A percentile compares a stretch with the other conserved stretches of the same genome.
Conservation (phyloP, 2,329 filamentous ascomycete genomes). For the Ascomycota sp. region DNA sequence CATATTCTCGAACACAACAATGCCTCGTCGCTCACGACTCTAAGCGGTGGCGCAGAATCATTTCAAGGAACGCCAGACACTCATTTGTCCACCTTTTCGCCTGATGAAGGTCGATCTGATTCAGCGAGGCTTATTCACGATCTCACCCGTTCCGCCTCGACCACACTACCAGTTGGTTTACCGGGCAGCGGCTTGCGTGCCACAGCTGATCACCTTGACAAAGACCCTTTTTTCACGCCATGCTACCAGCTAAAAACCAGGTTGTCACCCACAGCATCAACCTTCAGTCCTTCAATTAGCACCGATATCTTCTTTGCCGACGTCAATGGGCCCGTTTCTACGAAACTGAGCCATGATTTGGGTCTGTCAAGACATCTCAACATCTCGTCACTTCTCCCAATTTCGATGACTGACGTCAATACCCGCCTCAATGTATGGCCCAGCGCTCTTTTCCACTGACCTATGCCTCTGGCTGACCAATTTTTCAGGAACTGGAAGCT, state of each 20-base stretch:
- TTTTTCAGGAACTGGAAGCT: slow-evolving; percentile 16
- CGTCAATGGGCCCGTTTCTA: slow-evolving; percentile 10
- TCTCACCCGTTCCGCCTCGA: slow-evolving; percentile 11
- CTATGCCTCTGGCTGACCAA: background rate
- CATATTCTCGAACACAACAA: slow-evolving; percentile 17
- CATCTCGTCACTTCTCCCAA: slow-evolving; percentile 13
- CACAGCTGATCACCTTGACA: slow-evolving; percentile 13
- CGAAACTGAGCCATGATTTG: slow-evolving; percentile 22
- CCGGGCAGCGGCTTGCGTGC: slow-evolving; percentile 8
- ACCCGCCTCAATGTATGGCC: slow-evolving; percentile 22
- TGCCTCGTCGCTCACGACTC: slow-evolving; percentile 29
- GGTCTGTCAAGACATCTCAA: slow-evolving; percentile 24
- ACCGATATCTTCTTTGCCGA: slow-evolving; percentile 4
- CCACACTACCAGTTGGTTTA: slow-evolving; percentile 9
- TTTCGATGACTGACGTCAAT: slow-evolving; percentile 19
- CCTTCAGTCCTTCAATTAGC: slow-evolving; percentile 29
- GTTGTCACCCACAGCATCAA: slow-evolving; percentile 42
- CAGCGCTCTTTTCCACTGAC: background rate
- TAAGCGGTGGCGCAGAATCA: slow-evolving; percentile 30
- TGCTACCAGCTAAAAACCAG: slow-evolving; percentile 16
- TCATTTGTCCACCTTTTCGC: slow-evolving; percentile 41
- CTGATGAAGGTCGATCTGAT: slow-evolving; percentile 29
- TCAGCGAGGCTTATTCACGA: slow-evolving; percentile 17
- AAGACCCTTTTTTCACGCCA: slow-evolving; percentile 33
- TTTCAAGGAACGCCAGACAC: slow-evolving; percentile 45